phyloP scores from a whole-genome alignment of 192 early-diverging fungal genomes.

The Chytriomyces hyalinus region DNA sequence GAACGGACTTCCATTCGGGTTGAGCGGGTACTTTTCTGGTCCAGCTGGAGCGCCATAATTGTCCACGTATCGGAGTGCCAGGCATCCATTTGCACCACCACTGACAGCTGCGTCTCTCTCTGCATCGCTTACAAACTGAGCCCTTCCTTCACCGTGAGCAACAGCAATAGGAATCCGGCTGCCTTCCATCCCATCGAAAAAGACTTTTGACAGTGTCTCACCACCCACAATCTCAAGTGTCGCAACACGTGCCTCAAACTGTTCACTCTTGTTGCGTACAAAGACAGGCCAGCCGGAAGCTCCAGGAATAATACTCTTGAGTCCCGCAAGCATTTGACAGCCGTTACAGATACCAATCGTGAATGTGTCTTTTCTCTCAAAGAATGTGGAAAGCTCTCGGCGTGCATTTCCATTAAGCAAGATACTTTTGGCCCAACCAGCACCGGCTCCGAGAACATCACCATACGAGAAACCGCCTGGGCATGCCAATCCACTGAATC shows the following conservation, averaged over 20 bases:
- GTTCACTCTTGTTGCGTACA: slow-evolving; percentile 88
- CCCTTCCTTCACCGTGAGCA: slow-evolving; percentile 97
- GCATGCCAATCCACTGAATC: slow-evolving; percentile 87
- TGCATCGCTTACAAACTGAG: slow-evolving; percentile 69
- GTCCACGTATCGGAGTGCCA: slow-evolving; percentile 82
- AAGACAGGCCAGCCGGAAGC: slow-evolving; percentile 90
- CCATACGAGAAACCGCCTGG: slow-evolving; percentile 99
- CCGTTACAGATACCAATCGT: slow-evolving; percentile 98
- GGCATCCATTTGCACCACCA: slow-evolving; percentile 40
- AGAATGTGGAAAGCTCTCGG: slow-evolving; percentile 79
- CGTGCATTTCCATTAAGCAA: slow-evolving; percentile 75
- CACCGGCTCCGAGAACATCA: slow-evolving; percentile 98
- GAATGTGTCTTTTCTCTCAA: slow-evolving; percentile 88
- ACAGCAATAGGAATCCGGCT: slow-evolving; percentile 91
- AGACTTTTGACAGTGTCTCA: slow-evolving; percentile 58
- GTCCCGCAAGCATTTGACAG: slow-evolving; percentile 93
- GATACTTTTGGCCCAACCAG: slow-evolving; percentile 95
- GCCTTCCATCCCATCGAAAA: slow-evolving; percentile 90
- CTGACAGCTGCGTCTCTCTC: slow-evolving; percentile 25
- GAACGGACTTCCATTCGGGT: slow-evolving; percentile 91
- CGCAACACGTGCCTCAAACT: slow-evolving; percentile 92
- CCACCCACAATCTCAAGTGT: slow-evolving; percentile 70
- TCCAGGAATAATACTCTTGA: slow-evolving; percentile 89
- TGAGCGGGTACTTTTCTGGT: slow-evolving; percentile 88
- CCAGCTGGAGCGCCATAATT: slow-evolving; percentile 69